Evolutionary conservation across 768 basidiomycete genomes (phyloP).

Genomic region (Mycena galopus): DNA sequence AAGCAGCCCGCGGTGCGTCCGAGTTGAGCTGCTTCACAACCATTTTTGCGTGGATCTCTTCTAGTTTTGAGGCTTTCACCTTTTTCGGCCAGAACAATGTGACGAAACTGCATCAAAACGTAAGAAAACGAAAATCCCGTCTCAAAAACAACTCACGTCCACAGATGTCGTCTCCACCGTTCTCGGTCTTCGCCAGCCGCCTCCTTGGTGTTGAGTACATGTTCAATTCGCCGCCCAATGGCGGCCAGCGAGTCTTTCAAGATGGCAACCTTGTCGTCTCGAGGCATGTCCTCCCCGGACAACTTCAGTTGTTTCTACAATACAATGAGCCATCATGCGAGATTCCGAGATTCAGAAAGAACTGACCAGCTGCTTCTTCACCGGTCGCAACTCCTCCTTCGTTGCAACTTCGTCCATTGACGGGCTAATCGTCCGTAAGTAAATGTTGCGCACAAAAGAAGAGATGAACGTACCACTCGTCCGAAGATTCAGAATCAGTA

Average conservation of each 20-base stretch:
- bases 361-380: conserved; percentile 93
- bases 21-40: conserved; percentile 84
- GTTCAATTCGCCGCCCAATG: conserved; percentile 93
- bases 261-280: conserved; percentile 96
- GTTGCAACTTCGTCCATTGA: conserved; percentile 96
- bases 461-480: conserved; percentile 80
- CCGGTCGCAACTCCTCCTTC: conserved; percentile 95
- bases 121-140: conserved; percentile 7
- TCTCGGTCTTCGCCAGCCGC: conserved; percentile 85
- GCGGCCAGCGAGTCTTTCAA: conserved; percentile 95
- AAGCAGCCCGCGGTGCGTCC: conserved; percentile 70
- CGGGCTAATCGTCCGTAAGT: conserved; percentile 62
- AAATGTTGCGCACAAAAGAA: conserved; percentile 20
- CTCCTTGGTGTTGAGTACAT: conserved; percentile 81
- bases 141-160: conserved; percentile 79
- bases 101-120: conserved; percentile 74
- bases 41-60: conserved; percentile 97
- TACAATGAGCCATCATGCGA: conserved; percentile 8
- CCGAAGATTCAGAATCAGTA: conserved; percentile 93
- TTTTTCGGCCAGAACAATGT: conserved; percentile 98
- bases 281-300: conserved; percentile 91
- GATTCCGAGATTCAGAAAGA: neutral
- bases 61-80: conserved; percentile 92
- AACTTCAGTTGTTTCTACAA: conserved; percentile 93
- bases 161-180: conserved; percentile 94